Percentiles rank a stretch among this genome's conserved stretches.
Conservation (phyloP, 2,329 filamentous ascomycete species). For the Colletotrichum tropicicola region DNA sequence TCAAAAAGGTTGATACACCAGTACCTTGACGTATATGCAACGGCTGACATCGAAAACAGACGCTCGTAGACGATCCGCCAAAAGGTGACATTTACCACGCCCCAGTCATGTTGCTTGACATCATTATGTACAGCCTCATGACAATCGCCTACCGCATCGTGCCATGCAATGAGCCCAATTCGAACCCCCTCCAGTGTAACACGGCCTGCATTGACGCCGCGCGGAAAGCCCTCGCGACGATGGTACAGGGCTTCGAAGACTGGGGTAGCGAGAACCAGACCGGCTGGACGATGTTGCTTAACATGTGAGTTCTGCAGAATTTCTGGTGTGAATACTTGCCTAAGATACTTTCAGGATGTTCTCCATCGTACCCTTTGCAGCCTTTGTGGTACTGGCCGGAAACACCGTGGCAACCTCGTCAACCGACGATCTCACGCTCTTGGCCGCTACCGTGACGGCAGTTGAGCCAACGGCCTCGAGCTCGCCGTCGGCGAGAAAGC, state of each 20-base stretch:
- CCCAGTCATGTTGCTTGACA: background rate
- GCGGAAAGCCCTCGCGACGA: background rate
- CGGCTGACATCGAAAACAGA: too few species aligned
- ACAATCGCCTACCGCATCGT: background rate
- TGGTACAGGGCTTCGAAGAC: background rate
- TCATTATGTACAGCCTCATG: background rate
- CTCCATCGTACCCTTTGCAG: background rate
- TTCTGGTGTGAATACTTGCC: background rate
- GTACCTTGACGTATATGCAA: too few species aligned
- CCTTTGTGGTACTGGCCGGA: background rate
- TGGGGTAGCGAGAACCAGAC: background rate
- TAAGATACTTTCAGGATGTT: background rate
- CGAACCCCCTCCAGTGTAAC: background rate
- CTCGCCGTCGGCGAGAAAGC: background rate
- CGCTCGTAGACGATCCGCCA: background rate
- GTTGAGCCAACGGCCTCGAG: background rate
- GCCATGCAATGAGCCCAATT: background rate
- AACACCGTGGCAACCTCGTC: background rate
- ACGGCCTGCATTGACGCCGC: background rate
- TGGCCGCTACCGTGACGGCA: background rate
- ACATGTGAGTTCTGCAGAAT: background rate
- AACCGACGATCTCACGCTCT: background rate
- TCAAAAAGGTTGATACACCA: too few species aligned
- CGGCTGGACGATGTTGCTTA: background rate
- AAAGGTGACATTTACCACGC: background rate